Percentiles rank a stretch among this genome's conserved stretches.
phyloP scores from a whole-genome alignment of 257 asterid genomes.

The Solanum corneliomulleri region DNA sequence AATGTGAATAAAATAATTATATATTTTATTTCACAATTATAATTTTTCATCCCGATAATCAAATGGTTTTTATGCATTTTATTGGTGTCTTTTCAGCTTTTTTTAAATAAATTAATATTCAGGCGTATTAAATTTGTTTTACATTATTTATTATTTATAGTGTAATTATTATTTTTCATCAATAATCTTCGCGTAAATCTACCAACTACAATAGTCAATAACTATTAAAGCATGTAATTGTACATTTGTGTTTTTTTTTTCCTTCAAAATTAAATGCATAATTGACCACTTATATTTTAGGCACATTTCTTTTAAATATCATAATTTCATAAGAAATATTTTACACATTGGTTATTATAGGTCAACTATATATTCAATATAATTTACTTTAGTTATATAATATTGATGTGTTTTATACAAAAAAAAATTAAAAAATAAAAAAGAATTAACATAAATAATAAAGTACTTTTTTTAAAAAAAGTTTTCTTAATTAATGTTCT shows the following conservation, averaged over 20 bases:
- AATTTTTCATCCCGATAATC: too few species aligned
- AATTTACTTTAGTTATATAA: too few species aligned
- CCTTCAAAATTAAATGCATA: neutral
- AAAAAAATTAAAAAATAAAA: too few species aligned
- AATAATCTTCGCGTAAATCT: neutral
- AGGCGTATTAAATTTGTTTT: neutral
- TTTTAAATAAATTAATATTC: too few species aligned
- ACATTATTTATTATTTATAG: neutral
- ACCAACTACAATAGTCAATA: neutral
- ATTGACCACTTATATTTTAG: neutral
- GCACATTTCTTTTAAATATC: neutral
- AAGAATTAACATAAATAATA: too few species aligned
- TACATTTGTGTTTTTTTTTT: neutral
- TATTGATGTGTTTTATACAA: too few species aligned
- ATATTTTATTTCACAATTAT: too few species aligned
- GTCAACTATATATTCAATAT: neutral
- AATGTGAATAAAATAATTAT: too few species aligned
- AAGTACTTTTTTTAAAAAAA: too few species aligned
- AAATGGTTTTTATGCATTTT: neutral
- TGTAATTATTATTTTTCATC: neutral
- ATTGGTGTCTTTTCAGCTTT: neutral
- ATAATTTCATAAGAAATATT: too few species aligned
- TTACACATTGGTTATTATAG: neutral
- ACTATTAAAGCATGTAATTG: neutral
- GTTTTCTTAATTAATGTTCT: too few species aligned